phyloP scores from a whole-genome alignment of 2,329 filamentous ascomycete genomes.

The Trichoderma atrobrunneum region DNA sequence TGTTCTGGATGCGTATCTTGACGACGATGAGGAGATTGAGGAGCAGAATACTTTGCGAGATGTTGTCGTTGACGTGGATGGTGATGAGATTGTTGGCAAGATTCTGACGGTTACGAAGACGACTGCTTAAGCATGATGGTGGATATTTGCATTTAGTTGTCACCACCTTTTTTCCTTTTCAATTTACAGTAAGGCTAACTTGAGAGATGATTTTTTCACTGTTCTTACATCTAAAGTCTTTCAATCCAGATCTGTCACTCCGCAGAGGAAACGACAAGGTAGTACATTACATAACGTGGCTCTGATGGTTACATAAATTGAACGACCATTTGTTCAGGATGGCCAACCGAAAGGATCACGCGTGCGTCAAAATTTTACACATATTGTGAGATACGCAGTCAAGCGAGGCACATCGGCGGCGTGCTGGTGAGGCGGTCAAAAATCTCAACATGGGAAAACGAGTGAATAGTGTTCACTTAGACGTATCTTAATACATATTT shows the following conservation, averaged over 20 bases:
- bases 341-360: rapidly evolving
- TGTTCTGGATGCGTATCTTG: conserved; percentile 11
- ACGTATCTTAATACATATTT: not conserved
- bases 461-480: not conserved
- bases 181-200: not conserved
- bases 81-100: not conserved
- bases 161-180: not conserved
- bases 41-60: not conserved
- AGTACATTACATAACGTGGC: not conserved
- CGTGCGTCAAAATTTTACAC: not conserved
- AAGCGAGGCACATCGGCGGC: not conserved
- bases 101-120: not conserved
- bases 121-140: not conserved
- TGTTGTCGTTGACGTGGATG: conserved; percentile 4
- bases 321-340: rapidly evolving
- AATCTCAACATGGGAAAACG: not conserved
- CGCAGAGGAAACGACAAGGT: not conserved
- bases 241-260: not conserved
- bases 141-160: not conserved
- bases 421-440: not conserved
- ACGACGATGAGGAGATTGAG: conserved; percentile 10
- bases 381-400: not conserved
- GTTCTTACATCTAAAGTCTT: not conserved
- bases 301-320: not conserved
- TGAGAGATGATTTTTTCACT: not conserved